Evolutionary conservation across 495 filamentous ascomycete species (phyloP).

Genomic region (Aspergillus baeticus): DNA sequence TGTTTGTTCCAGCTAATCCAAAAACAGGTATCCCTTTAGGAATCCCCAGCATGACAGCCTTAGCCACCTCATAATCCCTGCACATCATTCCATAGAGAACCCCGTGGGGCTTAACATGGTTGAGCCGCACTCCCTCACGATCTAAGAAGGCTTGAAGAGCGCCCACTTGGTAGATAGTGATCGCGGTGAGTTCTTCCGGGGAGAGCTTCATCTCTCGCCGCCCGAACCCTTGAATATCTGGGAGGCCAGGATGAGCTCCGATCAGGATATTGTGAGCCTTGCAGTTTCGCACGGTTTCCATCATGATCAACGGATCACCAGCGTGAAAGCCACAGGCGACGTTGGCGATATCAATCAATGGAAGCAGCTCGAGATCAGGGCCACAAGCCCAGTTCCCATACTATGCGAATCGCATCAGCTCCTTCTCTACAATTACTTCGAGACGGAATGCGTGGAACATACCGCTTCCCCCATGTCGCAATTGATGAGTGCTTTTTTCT

Average conservation of each 20-base stretch:
- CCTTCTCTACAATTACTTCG: not conserved
- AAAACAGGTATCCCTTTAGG: slow-evolving; percentile 54
- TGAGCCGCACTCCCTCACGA: slow-evolving; percentile 49
- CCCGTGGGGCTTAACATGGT: slow-evolving; percentile 63
- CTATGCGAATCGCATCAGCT: slow-evolving; percentile 5
- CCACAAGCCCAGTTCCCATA: slow-evolving; percentile 48
- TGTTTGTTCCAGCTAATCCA: slow-evolving; percentile 52
- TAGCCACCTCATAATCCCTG: slow-evolving; percentile 47
- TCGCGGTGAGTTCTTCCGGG: slow-evolving; percentile 56
- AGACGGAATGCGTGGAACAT: slow-evolving; percentile 4
- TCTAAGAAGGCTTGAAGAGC: slow-evolving; percentile 57
- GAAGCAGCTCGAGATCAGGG: slow-evolving; percentile 58
- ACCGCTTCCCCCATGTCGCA: slow-evolving; percentile 51
- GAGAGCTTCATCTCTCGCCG: slow-evolving; percentile 54
- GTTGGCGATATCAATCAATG: slow-evolving; percentile 61
- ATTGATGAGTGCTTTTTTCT: slow-evolving; percentile 51
- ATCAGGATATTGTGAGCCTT: slow-evolving; percentile 53
- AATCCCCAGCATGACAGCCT: slow-evolving; percentile 51
- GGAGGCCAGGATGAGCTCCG: slow-evolving; percentile 62
- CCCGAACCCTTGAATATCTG: slow-evolving; percentile 62
- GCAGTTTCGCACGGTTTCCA: slow-evolving; percentile 53
- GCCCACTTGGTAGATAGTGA: slow-evolving; percentile 58
- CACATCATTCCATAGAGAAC: slow-evolving; percentile 58
- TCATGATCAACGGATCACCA: slow-evolving; percentile 59
- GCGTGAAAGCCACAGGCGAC: slow-evolving; percentile 60